Percentiles rank a stretch among this genome's conserved stretches.
These are phyloP conservation scores for Hypoxylon lienhwacheense DNA, from an alignment of 495 filamentous ascomycete species.

Conservation along the genomic window DNA sequence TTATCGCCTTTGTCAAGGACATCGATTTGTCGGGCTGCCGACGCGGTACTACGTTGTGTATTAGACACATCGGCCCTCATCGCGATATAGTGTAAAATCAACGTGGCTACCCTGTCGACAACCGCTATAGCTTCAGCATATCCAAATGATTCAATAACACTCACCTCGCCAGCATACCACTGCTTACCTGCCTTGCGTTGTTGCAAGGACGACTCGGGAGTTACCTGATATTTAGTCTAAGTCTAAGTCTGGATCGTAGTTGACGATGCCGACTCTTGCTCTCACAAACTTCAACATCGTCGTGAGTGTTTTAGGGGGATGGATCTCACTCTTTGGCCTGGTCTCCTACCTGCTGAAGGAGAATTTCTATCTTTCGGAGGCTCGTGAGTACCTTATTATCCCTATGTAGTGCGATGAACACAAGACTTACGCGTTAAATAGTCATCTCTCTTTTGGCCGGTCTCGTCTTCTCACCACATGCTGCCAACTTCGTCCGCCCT, in stretches of 20 bases:
- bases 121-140: slow-evolving; percentile 2
- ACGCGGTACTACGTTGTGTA: not conserved
- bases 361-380: slow-evolving; percentile 88
- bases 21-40: not conserved
- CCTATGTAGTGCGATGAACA: not conserved
- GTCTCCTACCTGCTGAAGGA: slow-evolving; percentile 90
- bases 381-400: slow-evolving; percentile 59
- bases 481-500: slow-evolving; percentile 74
- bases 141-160: slow-evolving; percentile 56
- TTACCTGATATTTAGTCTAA: slow-evolving; percentile 33
- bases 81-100: slow-evolving; percentile 12
- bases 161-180: slow-evolving; percentile 31
- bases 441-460: slow-evolving; percentile 85
- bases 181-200: slow-evolving; percentile 34
- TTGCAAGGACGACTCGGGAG: slow-evolving; percentile 44
- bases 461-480: slow-evolving; percentile 75
- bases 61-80: not conserved
- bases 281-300: slow-evolving; percentile 88
- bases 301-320: slow-evolving; percentile 79
- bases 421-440: slow-evolving; percentile 37
- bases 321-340: slow-evolving; percentile 83
- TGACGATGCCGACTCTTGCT: slow-evolving; percentile 74
- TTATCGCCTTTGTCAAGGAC: not conserved
- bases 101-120: slow-evolving; percentile 27
- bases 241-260: not conserved